These are phyloP conservation scores for Neurospora terricola DNA, from an alignment of 495 filamentous ascomycete genomes.

Conservation along the genomic window DNA sequence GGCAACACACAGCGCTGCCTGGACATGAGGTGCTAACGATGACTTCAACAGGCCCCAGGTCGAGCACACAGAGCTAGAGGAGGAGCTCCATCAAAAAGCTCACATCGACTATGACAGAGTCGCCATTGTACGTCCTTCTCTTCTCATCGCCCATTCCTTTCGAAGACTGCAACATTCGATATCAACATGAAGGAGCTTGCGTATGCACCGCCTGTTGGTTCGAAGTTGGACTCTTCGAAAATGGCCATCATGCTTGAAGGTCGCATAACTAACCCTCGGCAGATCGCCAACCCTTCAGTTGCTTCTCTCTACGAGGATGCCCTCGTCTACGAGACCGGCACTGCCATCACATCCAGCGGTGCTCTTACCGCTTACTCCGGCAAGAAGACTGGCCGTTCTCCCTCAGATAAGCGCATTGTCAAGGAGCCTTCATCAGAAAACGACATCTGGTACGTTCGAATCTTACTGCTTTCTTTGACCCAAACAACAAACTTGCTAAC, in stretches of 20 bases:
- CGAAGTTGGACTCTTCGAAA: not conserved
- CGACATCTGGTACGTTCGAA: slow-evolving; percentile 80
- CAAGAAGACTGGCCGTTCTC: slow-evolving; percentile 94
- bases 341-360: slow-evolving; percentile 90
- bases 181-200: not conserved
- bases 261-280: slow-evolving; percentile 13
- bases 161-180: not conserved
- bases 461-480: not conserved
- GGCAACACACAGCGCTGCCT: slow-evolving; percentile 10
- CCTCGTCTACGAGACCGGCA: slow-evolving; percentile 94
- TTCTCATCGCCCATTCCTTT: slow-evolving; percentile 20
- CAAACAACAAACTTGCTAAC: not conserved
- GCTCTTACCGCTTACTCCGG: slow-evolving; percentile 96
- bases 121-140: slow-evolving; percentile 57
- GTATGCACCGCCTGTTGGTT: not conserved
- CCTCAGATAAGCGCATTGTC: slow-evolving; percentile 93
- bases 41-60: slow-evolving; percentile 52
- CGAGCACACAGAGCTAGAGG: slow-evolving; percentile 90
- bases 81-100: slow-evolving; percentile 94
- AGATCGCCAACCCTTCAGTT: slow-evolving; percentile 85
- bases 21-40: slow-evolving; percentile 2
- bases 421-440: slow-evolving; percentile 82
- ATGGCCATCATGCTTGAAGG: not conserved
- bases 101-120: slow-evolving; percentile 99
- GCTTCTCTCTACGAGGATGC: slow-evolving; percentile 98